Evolutionary conservation across 2,329 filamentous ascomycete species (phyloP).

Genomic region (Sordariomycetes sp.): DNA sequence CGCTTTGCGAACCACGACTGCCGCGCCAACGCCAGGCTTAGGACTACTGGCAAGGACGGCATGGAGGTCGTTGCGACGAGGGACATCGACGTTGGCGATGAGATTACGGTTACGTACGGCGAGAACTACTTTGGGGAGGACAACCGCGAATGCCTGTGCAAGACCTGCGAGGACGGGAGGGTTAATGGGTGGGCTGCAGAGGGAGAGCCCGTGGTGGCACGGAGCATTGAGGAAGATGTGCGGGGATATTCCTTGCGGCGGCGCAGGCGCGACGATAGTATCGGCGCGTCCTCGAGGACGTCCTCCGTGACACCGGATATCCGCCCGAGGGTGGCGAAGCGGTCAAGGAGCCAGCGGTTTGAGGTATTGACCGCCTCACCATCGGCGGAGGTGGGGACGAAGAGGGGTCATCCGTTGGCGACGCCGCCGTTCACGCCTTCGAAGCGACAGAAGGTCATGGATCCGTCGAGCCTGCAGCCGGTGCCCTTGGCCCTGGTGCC

Average conservation of each 20-base stretch:
- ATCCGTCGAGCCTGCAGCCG: constrained; percentile 9
- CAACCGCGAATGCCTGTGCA: constrained; percentile 91
- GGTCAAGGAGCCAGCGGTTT: constrained; percentile 20
- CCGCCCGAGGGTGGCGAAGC: constrained; percentile 36
- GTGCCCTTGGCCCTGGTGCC: constrained; percentile 11
- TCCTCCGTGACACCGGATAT: constrained; percentile 47
- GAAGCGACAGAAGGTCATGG: constrained; percentile 30
- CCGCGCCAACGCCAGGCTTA: constrained; percentile 77
- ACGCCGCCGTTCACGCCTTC: constrained; percentile 46
- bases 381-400: constrained; percentile 13
- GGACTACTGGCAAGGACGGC: constrained; percentile 72
- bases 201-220: constrained; percentile 30
- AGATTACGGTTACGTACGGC: constrained; percentile 94
- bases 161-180: constrained; percentile 65
- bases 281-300: constrained; percentile 39
- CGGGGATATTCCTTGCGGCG: constrained; percentile 47
- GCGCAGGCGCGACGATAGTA: constrained; percentile 38
- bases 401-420: constrained; percentile 31
- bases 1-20: constrained; percentile 98
- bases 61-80: constrained; percentile 83
- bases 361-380: constrained; percentile 21
- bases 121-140: constrained; percentile 92
- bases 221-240: constrained; percentile 41
- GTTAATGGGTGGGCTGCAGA: constrained; percentile 73
- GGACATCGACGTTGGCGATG: constrained; percentile 77